Percentiles rank a stretch among this genome's conserved stretches.
These are phyloP conservation scores for Talaromyces sp. DNA, from an alignment of 2,329 filamentous ascomycete genomes.

Conservation along the genomic window DNA sequence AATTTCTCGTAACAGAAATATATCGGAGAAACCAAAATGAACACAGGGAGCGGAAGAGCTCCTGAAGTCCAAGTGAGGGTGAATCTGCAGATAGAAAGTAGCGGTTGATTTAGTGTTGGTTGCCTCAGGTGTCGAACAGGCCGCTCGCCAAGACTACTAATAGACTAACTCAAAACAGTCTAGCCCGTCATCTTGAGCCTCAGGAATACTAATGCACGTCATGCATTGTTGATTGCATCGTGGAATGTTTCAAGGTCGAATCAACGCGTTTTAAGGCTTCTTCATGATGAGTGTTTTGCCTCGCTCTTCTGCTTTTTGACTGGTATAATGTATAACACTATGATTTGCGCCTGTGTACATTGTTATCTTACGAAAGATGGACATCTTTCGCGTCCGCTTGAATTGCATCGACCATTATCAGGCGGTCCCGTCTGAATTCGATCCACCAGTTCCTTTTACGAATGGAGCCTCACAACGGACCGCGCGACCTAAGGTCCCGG, in stretches of 20 bases:
- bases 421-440: constrained; percentile 70
- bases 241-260: not conserved
- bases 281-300: not conserved
- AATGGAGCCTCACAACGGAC: constrained; percentile 56
- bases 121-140: constrained; percentile 1
- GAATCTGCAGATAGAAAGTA: not conserved
- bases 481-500: constrained; percentile 70
- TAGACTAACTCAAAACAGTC: not conserved
- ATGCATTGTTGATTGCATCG: constrained; percentile 15
- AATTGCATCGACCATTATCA: constrained; percentile 98
- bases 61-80: not conserved
- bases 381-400: constrained; percentile 81
- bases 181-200: not conserved
- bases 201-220: constrained; percentile 17
- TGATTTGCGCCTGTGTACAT: constrained; percentile 18
- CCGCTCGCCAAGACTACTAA: not conserved
- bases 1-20: not conserved
- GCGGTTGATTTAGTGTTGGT: not conserved
- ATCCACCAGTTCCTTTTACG: constrained; percentile 71
- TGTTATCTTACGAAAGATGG: constrained; percentile 48
- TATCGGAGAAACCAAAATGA: not conserved
- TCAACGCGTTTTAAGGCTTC: not conserved
- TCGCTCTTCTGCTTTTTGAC: not conserved
- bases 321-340: not conserved
- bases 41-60: not conserved